Conservation (phyloP, 495 filamentous ascomycete species). For the Entonaema liquescens region DNA sequence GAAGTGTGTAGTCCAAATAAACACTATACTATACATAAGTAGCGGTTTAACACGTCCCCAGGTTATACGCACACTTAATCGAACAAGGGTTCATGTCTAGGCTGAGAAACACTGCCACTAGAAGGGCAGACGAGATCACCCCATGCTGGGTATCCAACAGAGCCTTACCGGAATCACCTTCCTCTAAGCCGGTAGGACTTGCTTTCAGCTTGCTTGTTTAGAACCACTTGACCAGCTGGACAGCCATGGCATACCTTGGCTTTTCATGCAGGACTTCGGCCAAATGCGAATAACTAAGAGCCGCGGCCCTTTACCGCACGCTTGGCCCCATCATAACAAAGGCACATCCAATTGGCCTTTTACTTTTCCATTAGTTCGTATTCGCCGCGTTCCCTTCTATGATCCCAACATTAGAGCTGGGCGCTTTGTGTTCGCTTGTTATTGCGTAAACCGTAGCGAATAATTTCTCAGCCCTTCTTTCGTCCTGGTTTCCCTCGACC, state of each 20-base stretch:
- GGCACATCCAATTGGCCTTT: not conserved
- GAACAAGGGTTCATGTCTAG: not conserved
- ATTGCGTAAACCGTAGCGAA: not conserved
- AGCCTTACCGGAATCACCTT: not conserved
- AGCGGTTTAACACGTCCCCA: not conserved
- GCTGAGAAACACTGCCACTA: not conserved
- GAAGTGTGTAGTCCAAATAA: not conserved
- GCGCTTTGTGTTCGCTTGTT: not conserved
- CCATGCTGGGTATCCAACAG: not conserved
- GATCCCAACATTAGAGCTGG: not conserved
- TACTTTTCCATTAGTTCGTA: too few species aligned
- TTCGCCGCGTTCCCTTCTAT: not conserved
- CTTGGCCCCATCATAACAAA: not conserved
- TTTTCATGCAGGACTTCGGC: not conserved
- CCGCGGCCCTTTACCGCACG: not conserved
- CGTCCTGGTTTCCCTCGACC: conserved; percentile 41
- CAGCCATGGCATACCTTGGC: not conserved
- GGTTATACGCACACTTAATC: not conserved
- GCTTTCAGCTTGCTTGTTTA: not conserved
- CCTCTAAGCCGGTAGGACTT: not conserved
- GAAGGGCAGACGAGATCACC: not conserved
- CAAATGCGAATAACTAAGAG: not conserved
- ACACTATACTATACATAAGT: not conserved
- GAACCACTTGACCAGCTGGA: not conserved
- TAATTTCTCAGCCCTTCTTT: conserved; percentile 37